Conservation (phyloP, 2,329 filamentous ascomycete species). For the Pseudogymnoascus sp. region DNA sequence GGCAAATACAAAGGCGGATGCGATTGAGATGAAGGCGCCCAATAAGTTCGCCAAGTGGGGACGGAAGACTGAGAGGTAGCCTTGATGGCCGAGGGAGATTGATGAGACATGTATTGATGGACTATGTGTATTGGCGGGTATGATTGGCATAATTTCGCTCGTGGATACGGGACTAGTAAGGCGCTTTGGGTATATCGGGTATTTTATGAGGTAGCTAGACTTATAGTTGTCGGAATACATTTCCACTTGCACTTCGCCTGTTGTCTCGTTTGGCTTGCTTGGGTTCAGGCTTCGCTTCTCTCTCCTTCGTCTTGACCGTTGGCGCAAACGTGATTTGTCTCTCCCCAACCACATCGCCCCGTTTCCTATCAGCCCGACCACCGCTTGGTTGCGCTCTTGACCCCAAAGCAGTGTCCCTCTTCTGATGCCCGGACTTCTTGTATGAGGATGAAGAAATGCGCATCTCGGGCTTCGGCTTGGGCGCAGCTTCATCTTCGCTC, state of each 20-base stretch:
- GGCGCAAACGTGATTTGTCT: slow-evolving; percentile 67
- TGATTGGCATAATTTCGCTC: background rate
- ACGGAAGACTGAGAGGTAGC: slow-evolving; percentile 22
- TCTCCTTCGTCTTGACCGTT: slow-evolving; percentile 43
- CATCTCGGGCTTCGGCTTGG: slow-evolving; percentile 38
- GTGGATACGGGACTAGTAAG: slow-evolving; percentile 3
- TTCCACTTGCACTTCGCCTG: slow-evolving; percentile 65
- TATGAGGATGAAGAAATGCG: slow-evolving; percentile 61
- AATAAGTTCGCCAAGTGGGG: slow-evolving; percentile 27
- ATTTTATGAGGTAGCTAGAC: slow-evolving; percentile 21
- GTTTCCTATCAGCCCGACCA: slow-evolving; percentile 36
- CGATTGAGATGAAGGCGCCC: slow-evolving; percentile 27
- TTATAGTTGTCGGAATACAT: slow-evolving; percentile 62
- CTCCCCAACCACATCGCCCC: slow-evolving; percentile 49
- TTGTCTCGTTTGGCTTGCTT: slow-evolving; percentile 27
- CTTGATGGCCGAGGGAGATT: background rate
- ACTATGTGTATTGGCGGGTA: background rate
- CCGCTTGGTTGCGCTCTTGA: slow-evolving; percentile 42
- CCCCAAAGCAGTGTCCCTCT: slow-evolving; percentile 46
- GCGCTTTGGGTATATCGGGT: slow-evolving; percentile 15
- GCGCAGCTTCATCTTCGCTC: slow-evolving; percentile 34
- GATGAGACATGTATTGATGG: slow-evolving; percentile 9
- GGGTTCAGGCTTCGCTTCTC: slow-evolving; percentile 27
- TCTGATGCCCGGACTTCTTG: slow-evolving; percentile 46
- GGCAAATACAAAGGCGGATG: slow-evolving; percentile 30